Percentiles rank a stretch among this genome's conserved stretches.
phyloP scores from a whole-genome alignment of 1,139 yeast genomes.

The Pichia sp. region DNA sequence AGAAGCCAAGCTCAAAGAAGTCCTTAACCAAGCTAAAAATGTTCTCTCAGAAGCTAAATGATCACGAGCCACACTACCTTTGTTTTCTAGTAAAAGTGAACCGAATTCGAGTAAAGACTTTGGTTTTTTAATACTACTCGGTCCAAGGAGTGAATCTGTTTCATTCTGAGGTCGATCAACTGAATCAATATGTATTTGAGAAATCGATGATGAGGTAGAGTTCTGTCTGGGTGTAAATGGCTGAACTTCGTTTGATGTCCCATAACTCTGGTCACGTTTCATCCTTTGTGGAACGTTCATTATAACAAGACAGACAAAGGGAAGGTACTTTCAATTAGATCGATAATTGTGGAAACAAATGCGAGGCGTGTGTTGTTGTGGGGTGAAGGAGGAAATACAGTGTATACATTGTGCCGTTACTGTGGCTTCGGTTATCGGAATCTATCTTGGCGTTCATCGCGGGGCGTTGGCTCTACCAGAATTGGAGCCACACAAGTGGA shows the following conservation, averaged over 20 bases:
- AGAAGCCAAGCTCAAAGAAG: slow-evolving; percentile 45
- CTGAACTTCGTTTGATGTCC: slow-evolving; percentile 1
- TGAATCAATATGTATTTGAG: neutral
- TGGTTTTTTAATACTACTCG: slow-evolving; percentile 17
- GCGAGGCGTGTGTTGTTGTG: too few relatives aligned
- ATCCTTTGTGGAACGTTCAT: neutral
- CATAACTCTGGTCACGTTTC: neutral
- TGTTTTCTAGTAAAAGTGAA: slow-evolving; percentile 37
- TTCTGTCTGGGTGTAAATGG: slow-evolving; percentile 3
- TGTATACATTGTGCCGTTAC: too few relatives aligned
- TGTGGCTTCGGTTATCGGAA: too few relatives aligned
- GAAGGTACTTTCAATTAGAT: neutral
- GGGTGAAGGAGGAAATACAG: too few relatives aligned
- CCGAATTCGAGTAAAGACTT: slow-evolving; percentile 23
- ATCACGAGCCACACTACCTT: slow-evolving; percentile 44
- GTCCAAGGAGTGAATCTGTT: slow-evolving; percentile 7
- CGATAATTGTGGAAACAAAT: neutral
- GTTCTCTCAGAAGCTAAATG: slow-evolving; percentile 35
- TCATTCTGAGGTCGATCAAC: neutral
- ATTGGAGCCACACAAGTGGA: too few relatives aligned
- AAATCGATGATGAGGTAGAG: neutral
- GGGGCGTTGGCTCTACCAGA: too few relatives aligned
- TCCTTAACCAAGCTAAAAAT: slow-evolving; percentile 32
- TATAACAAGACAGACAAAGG: neutral
- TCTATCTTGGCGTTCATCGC: too few relatives aligned